Percentiles rank a stretch among this genome's conserved stretches.
phyloP scores from a whole-genome alignment of 2,329 filamentous ascomycete species.

The Calonectria pseudoreteaudii region DNA sequence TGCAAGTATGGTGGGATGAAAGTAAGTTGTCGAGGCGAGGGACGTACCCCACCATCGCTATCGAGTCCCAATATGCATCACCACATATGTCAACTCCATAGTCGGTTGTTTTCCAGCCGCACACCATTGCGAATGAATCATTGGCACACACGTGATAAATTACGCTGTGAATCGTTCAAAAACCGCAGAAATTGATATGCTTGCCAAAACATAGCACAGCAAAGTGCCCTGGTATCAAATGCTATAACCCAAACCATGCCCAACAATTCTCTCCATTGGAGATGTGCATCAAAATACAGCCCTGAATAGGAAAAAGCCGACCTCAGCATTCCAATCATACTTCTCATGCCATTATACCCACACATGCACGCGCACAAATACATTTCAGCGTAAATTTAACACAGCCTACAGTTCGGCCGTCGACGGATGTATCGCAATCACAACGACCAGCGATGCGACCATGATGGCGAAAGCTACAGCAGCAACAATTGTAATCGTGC shows the following conservation, averaged over 20 bases:
- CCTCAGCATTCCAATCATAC: background rate
- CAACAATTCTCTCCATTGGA: conserved; percentile 4
- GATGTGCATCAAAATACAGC: conserved; percentile 1
- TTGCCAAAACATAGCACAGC: background rate
- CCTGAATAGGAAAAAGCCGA: conserved; percentile 5
- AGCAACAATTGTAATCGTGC: conserved; percentile 78
- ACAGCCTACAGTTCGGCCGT: conserved; percentile 31
- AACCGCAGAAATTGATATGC: conserved; percentile 7
- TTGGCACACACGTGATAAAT: background rate
- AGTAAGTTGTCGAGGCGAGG: conserved; percentile 30
- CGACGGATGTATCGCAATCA: conserved; percentile 65
- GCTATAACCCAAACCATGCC: conserved; percentile 6
- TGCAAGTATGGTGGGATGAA: conserved; percentile 18
- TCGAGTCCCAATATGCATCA: background rate
- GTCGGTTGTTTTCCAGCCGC: background rate
- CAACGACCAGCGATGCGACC: conserved; percentile 69
- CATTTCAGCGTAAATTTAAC: background rate
- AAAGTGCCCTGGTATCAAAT: conserved; percentile 22
- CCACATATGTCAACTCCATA: background rate
- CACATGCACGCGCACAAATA: background rate
- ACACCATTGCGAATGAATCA: background rate
- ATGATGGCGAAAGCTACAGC: conserved; percentile 73
- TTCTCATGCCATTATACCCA: background rate
- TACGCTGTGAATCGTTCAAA: background rate
- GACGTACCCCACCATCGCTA: conserved; percentile 36